Percentiles rank a stretch among this genome's conserved stretches.
Evolutionary conservation across 306 rosid genomes (phyloP).

Genomic region (Lotus japonicus): DNA sequence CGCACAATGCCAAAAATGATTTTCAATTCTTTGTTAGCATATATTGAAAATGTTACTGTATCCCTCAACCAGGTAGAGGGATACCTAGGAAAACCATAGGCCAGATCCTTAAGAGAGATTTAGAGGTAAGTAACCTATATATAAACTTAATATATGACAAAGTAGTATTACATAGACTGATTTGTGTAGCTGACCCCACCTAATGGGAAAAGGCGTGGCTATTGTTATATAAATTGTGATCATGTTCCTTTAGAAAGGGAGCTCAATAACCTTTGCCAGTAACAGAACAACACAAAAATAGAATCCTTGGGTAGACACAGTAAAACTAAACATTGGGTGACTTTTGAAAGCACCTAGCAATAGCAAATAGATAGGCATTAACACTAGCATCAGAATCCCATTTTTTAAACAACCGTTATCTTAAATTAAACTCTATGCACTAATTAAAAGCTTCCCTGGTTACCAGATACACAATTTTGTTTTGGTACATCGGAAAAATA

Average conservation of each 20-base stretch:
- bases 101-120: too few relatives aligned
- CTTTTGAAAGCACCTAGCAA: neutral
- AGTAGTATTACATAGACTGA: too few relatives aligned
- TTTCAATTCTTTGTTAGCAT: neutral
- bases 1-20: neutral
- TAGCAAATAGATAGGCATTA: neutral
- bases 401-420: neutral
- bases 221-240: too few relatives aligned
- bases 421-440: neutral
- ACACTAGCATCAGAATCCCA: neutral
- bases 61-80: too few relatives aligned
- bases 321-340: neutral
- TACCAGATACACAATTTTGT: neutral
- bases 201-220: too few relatives aligned
- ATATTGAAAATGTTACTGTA: neutral
- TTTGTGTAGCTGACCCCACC: too few relatives aligned
- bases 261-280: neutral
- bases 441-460: neutral
- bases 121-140: too few relatives aligned
- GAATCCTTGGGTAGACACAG: neutral
- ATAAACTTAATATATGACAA: too few relatives aligned
- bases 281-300: neutral
- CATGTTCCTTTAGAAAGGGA: neutral
- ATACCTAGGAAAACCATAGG: too few relatives aligned
- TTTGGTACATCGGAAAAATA: too few relatives aligned